Base-by-base conservation (phyloP, 169 alveolate species). In the Plasmodium gaboni region DNA sequence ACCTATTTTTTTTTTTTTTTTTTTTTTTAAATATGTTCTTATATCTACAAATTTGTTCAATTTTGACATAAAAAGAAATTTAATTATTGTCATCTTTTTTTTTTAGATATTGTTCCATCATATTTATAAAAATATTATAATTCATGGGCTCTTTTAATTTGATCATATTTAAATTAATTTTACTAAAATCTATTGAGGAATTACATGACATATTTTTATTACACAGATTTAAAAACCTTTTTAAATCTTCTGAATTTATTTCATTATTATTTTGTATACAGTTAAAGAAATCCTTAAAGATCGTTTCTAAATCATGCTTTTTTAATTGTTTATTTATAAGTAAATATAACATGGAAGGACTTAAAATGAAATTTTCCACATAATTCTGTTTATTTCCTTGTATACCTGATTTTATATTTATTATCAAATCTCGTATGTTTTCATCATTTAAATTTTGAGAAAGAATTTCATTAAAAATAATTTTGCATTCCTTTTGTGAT, bases 381-480 rank as follows among this genome's bases (percentile, higher is more conserved):
- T 83, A 69, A 32, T 83, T 83, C n/a, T 50, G 38, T 28, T 63
- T 68, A 57, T 68, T 55, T 60, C 73, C n/a, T 44, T 67, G 61
- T 69, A 83, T 83, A 38, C 44, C 68, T 55, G 68, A 59, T 42
- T 83, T 83, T 50, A 83, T 63, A 19, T 69, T 59, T 83, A 55
- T 67, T 26, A 83, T 67, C 53, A 83, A 38, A 9, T 69, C 85
- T 38, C 64, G 44, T 61, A 83, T 55, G 44, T 10, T 32, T 78
- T 78, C 71, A 22, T 46, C 74, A 44, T 59, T 53, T 72, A 78
- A n/a, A 51, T 78, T 51, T 78, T 78, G 89, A 7, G 89, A 78
- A 65, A 78, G 89, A 55, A 78, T 78, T 65, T 78, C 67, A 70
- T 78, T 78, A 48, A 78, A 78, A 78, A 78, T 78, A 64, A 38